Evolutionary conservation across 352 stramenopile genomes (phyloP).

Genomic region (Phytophthora crassamura): DNA sequence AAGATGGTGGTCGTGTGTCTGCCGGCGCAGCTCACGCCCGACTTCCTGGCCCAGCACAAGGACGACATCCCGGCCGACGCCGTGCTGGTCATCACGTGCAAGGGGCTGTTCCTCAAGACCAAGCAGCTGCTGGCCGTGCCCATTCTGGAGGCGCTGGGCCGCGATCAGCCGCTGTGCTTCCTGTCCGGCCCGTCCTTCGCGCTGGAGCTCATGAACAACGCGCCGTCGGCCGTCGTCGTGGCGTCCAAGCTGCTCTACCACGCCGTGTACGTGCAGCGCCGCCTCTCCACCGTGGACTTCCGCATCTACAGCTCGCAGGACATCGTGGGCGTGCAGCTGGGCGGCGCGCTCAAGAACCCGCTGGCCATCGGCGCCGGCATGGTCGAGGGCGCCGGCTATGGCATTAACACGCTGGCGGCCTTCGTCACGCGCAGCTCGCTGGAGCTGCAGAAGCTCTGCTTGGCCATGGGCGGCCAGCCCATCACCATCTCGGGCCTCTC

Average conservation of each 20-base stretch:
- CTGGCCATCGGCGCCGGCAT: conserved; percentile 97
- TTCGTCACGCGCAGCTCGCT: conserved; percentile 96
- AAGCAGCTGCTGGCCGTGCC: conserved; percentile 97
- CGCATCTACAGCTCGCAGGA: conserved; percentile 94
- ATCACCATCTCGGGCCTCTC: conserved; percentile 96
- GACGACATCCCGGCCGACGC: conserved; percentile 89
- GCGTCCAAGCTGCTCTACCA: conserved; percentile 94
- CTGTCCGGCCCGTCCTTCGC: conserved; percentile 96
- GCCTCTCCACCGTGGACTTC: conserved; percentile 92
- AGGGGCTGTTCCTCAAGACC: conserved; percentile 96
- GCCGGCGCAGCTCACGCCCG: conserved; percentile 94
- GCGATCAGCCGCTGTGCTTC: conserved; percentile 95
- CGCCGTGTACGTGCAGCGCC: conserved; percentile 84
- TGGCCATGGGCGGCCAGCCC: conserved; percentile 94
- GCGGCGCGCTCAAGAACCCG: conserved; percentile 98
- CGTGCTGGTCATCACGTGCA: conserved; percentile 94
- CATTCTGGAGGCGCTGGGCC: conserved; percentile 91
- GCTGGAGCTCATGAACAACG: conserved; percentile 95
- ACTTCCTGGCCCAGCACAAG: conserved; percentile 90
- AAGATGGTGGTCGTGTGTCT: conserved; percentile 96
- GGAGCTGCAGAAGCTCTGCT: conserved; percentile 96
- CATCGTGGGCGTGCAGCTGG: conserved; percentile 96
- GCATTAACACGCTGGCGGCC: conserved; percentile 95
- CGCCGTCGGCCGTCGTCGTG: conserved; percentile 96
- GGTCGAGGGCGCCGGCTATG: conserved; percentile 96